Evolutionary conservation across 2,329 filamentous ascomycete genomes (phyloP), one percentile per base, ranked within the genome.

Genomic region (Alternaria sp.): DNA sequence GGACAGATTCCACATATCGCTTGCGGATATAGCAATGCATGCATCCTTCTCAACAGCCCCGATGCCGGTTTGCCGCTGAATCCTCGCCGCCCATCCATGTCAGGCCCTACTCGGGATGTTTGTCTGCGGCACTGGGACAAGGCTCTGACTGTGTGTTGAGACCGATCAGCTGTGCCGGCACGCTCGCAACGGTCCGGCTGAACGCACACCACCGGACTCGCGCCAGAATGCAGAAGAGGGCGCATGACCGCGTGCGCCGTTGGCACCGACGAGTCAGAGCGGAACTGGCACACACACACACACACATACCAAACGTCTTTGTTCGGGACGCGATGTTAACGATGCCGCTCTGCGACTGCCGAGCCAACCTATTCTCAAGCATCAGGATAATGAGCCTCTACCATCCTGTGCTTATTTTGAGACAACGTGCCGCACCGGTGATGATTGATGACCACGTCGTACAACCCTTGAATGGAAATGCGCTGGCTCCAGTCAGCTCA

Each of bases 401-500:
- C 59, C 55, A 40, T 39, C 34, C 48, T 48, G 59, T 44, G 57
- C 46, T 54, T 58, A 37, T 54, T 55, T 17, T 36, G 48, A 48
- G 46, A 48, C 56, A 36, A n/a, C 44, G 53, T 56, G 60, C 53
- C 40, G 58, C 54, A 21, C 8, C 11, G 51, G 44, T 26, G 31
- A 48, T 48, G 44, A 34, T 48, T 41, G 31, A 56, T 51, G 56
- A 61, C 55, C 39, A 48, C 71, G 71, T 55, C 45, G 70, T 74
- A 66, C 52, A 55, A 73, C 66, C 42, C 26, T 44, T 31, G 41
- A 42, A 37, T 51, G 55, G 52, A 61, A 28, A 64, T 73, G 70
- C 60, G 72, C 67, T 75, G 72, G 70, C 71, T 71, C 70, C 70
- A 73, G 65, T 70, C 60, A 70, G 54, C 39, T 57, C 51, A 61